Evolutionary conservation across 768 basidiomycete genomes (phyloP).

Genomic region (Suillus lakei): DNA sequence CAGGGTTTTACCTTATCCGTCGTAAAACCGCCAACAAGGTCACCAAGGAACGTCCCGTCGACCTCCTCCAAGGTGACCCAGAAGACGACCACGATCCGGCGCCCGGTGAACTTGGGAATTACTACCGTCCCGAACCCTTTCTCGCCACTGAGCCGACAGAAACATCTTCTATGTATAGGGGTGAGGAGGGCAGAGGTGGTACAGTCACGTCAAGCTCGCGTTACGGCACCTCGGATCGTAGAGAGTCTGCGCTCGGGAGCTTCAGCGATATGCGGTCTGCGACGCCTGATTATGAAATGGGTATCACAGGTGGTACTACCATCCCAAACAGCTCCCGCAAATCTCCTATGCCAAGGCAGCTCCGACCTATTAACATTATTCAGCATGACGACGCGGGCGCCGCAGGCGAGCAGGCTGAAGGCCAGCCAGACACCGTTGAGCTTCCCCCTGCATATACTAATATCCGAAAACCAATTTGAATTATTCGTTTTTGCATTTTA

Average conservation of each 20-base stretch:
- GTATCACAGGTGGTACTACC: slow-evolving; percentile 23
- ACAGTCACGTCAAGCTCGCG: slow-evolving; percentile 27
- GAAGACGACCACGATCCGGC: slow-evolving; percentile 51
- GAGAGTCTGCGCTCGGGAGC: slow-evolving; percentile 30
- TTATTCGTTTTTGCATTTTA: neutral
- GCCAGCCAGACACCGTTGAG: slow-evolving; percentile 73
- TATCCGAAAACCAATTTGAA: slow-evolving; percentile 35
- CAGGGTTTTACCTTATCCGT: slow-evolving; percentile 54
- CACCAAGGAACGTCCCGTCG: slow-evolving; percentile 63
- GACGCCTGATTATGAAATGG: slow-evolving; percentile 47
- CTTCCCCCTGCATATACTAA: slow-evolving; percentile 85
- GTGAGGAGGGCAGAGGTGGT: slow-evolving; percentile 26
- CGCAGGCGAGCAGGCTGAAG: slow-evolving; percentile 43
- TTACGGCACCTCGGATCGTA: slow-evolving; percentile 28
- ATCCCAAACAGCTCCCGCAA: slow-evolving; percentile 36
- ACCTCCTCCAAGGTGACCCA: slow-evolving; percentile 63
- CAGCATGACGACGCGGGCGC: slow-evolving; percentile 86
- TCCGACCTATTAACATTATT: slow-evolving; percentile 78
- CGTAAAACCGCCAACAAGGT: slow-evolving; percentile 46
- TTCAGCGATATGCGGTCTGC: slow-evolving; percentile 46
- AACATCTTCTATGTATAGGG: slow-evolving; percentile 42
- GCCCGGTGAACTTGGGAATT: slow-evolving; percentile 63
- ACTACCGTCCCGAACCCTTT: slow-evolving; percentile 78
- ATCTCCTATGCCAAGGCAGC: slow-evolving; percentile 46
- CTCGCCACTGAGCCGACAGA: slow-evolving; percentile 67